phyloP scores from a whole-genome alignment of 352 stramenopile species.

The Globisporangium cylindrosporum region DNA sequence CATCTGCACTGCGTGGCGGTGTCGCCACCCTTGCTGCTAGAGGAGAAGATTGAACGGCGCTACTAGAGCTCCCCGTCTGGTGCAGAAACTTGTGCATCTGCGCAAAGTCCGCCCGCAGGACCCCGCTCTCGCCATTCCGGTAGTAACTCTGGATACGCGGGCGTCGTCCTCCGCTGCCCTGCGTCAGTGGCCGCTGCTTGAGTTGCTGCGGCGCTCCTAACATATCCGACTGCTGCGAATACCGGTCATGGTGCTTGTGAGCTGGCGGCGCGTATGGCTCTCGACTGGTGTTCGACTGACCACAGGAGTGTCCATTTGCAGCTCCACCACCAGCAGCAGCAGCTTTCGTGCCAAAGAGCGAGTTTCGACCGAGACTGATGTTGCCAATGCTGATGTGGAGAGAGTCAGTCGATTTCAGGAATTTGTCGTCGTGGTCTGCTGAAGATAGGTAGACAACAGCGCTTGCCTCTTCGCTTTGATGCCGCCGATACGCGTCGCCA shows the following conservation, averaged over 20 bases:
- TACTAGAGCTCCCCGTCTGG: conserved; percentile 23
- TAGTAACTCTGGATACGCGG: conserved; percentile 29
- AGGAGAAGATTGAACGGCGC: not conserved
- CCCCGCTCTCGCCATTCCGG: conserved; percentile 20
- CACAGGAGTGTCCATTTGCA: conserved; percentile 18
- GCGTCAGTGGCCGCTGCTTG: conserved; percentile 45
- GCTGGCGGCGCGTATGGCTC: conserved; percentile 1
- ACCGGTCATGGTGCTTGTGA: not conserved
- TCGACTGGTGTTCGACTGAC: not conserved
- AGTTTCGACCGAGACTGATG: conserved; percentile 52
- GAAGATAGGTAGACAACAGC: conserved; percentile 1
- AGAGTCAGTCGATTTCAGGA: not conserved
- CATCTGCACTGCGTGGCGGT: not conserved
- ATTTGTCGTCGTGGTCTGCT: not conserved
- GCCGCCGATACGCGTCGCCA: conserved; percentile 38
- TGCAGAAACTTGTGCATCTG: conserved; percentile 77
- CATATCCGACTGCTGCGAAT: not conserved
- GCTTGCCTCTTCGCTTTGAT: conserved; percentile 18
- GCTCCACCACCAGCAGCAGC: not conserved
- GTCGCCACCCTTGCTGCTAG: not conserved
- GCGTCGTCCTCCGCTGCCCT: conserved; percentile 31
- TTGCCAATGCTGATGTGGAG: conserved; percentile 62
- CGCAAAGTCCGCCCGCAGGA: conserved; percentile 40
- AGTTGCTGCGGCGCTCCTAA: conserved; percentile 1
- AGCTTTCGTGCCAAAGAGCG: conserved; percentile 47